Evolutionary conservation across 2,329 filamentous ascomycete species (phyloP).

Genomic region (Cordyceps javanica): DNA sequence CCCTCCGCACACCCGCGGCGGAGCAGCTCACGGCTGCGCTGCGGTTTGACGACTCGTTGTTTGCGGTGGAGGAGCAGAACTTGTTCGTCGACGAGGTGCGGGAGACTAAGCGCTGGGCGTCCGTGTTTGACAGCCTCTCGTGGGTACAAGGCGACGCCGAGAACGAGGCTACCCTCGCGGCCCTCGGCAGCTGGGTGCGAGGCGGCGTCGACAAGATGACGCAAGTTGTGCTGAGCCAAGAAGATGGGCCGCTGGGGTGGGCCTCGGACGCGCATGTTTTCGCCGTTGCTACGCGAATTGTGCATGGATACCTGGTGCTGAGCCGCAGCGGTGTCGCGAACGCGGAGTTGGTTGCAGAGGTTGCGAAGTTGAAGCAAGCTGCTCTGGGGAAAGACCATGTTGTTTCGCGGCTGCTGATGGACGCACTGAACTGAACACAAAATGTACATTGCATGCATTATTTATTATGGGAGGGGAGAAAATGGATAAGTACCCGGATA

Average conservation of each 20-base stretch:
- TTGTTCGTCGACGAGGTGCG: constrained; percentile 80
- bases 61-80: constrained; percentile 88
- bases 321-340: constrained; percentile 14
- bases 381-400: constrained; percentile 9
- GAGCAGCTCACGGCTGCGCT: constrained; percentile 40
- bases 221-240: constrained; percentile 23
- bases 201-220: constrained; percentile 42
- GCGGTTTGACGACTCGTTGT: constrained; percentile 61
- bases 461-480: neutral
- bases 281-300: constrained; percentile 46
- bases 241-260: constrained; percentile 68
- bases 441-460: neutral
- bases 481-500: neutral
- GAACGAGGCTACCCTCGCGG: constrained; percentile 16
- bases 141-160: constrained; percentile 17
- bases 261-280: constrained; percentile 63
- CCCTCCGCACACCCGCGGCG: constrained; percentile 24
- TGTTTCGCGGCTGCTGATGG: constrained; percentile 25
- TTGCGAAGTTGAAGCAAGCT: constrained; percentile 8
- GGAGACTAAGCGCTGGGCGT: constrained; percentile 65
- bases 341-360: constrained; percentile 13
- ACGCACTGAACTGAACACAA: constrained; percentile 10
- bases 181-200: constrained; percentile 41
- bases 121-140: constrained; percentile 33
- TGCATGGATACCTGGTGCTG: constrained; percentile 34